phyloP scores from a whole-genome alignment of 805 yeast species.

The Metschnikowia rubicola region DNA sequence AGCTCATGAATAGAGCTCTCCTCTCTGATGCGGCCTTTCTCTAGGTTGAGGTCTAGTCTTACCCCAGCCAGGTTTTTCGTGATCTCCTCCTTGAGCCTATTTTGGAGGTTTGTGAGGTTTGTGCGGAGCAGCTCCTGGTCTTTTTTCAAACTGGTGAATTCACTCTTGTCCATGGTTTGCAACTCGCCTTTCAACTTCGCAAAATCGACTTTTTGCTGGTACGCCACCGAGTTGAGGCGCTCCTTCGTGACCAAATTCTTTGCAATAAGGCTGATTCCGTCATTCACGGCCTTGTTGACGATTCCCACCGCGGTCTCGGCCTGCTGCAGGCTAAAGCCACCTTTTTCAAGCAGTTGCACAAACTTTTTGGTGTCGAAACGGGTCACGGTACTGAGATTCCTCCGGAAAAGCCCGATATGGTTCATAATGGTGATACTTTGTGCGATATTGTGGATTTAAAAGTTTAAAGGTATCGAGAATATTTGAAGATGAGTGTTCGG shows the following conservation, averaged over 20 bases:
- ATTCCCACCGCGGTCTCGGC: slow-evolving; percentile 75
- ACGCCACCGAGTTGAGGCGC: slow-evolving; percentile 75
- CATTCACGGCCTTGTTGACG: slow-evolving; percentile 70
- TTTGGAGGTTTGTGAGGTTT: slow-evolving; percentile 82
- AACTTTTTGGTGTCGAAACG: slow-evolving; percentile 76
- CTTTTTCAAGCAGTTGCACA: slow-evolving; percentile 62
- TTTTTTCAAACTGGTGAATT: slow-evolving; percentile 73
- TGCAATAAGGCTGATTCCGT: slow-evolving; percentile 73
- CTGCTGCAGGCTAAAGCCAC: slow-evolving; percentile 68
- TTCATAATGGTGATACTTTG: not conserved
- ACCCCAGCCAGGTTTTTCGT: slow-evolving; percentile 88
- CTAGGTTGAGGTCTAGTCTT: slow-evolving; percentile 83
- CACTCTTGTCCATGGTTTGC: slow-evolving; percentile 82
- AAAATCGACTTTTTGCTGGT: slow-evolving; percentile 95
- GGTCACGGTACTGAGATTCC: slow-evolving; percentile 29
- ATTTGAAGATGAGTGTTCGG: not conserved
- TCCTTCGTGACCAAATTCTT: slow-evolving; percentile 82
- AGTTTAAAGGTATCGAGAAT: not conserved
- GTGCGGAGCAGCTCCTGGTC: slow-evolving; percentile 84
- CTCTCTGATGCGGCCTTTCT: slow-evolving; percentile 93
- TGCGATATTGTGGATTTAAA: not conserved
- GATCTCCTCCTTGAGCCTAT: slow-evolving; percentile 84
- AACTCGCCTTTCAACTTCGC: slow-evolving; percentile 91
- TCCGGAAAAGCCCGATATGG: slow-evolving; percentile 3
- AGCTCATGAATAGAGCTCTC: slow-evolving; percentile 90